Base-by-base conservation (phyloP, 441 rosid genomes). In the Theobroma grandiflorum region DNA sequence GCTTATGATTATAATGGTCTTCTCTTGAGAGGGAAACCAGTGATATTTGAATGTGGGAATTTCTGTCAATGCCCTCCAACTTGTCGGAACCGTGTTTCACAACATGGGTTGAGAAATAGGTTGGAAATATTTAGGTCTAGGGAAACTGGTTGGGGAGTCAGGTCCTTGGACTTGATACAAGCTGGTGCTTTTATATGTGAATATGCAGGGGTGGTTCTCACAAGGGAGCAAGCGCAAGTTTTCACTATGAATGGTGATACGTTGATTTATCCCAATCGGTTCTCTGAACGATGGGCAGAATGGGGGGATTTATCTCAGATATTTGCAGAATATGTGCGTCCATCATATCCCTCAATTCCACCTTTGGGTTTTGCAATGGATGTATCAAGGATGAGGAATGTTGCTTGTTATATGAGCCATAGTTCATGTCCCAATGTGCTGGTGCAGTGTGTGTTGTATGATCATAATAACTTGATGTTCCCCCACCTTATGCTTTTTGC, bases 61-160 rank as follows among this genome's bases (percentile, higher is more conserved):
- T 88, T 86, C 43, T 97, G 99, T 78, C 86, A 76, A 81, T 97
- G 99, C 43, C 98, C 98, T 55, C 97, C 93, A 0, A 81, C 40
- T 76, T 97, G 99, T 75, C 82, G 95, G 58, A 97, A 94, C 71
- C 93, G 99, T 62, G 95, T 92, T 33, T 61, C 93, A 37, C 99
- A 97, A 80, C 87, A 81, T 61, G 99, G 99, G 72, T 73, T 92
- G 82, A 92, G 82, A 79, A 82, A 84, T 65, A 91, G 89, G 68
- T 81, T 97, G 83, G 99, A 97, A 83, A 92, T 97, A 73, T 95
- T 95, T 82, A 93, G 98, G 84, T 93, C 99, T 3, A 85, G 83
- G 69, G 95, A 95, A 87, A 93, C 97, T 0, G 97, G 98, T 20
- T 96, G 98, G 98, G 99, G 95, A 71, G 97, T 96, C 64, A 86